Base-by-base conservation (phyloP, 2,329 filamentous ascomycete genomes). In the Aspergillus pseudoglaucus region DNA sequence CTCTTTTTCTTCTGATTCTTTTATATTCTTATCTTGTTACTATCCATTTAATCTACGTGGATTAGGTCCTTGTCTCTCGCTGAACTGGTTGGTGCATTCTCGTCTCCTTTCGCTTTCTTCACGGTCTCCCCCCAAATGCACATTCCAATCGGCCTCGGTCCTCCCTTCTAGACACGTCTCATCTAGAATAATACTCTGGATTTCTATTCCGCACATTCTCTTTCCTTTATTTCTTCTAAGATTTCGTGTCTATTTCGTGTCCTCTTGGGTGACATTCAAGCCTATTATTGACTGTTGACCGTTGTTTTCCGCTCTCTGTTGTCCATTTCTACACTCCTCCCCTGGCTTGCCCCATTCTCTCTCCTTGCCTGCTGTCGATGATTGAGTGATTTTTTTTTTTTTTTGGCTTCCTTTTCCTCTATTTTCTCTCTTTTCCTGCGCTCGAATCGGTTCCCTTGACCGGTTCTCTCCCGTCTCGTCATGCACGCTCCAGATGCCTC, bases 401-500 rank as follows among this genome's bases (percentile, higher is more conserved):
- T n/a, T n/a, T n/a, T n/a, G n/a, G 55, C 2, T 61, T 65, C 0
- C 65, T 61, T 37, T 47, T 51, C 43, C 40, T 46, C 39, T 22
- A 3, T 41, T 22, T 41, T 3, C 18, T 18, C 10, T n/a, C 42
- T 30, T 53, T 47, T 37, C 23, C 47, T 45, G 53, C 46, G 41
- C 42, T 44, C 32, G 17, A 46, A 86, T 87, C 78, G 82, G 88
- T 68, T 75, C 89, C 76, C 86, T 85, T 71, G 82, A 85, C 72
- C 77, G 39, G 43, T 53, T 47, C 37, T 40, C 48, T 47, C 46
- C 50, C 44, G 48, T 51, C 83, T 91, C 76, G 83, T 82, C 73
- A 96, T 96, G 90, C 90, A 74, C 95, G 81, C 87, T 88, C 73
- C 83, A 59, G 70, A 88, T 72, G 84, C 87, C 58, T 82, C 87